Evolutionary conservation across 129 eudicot species (phyloP).

Genomic region (Tagetes patula): DNA sequence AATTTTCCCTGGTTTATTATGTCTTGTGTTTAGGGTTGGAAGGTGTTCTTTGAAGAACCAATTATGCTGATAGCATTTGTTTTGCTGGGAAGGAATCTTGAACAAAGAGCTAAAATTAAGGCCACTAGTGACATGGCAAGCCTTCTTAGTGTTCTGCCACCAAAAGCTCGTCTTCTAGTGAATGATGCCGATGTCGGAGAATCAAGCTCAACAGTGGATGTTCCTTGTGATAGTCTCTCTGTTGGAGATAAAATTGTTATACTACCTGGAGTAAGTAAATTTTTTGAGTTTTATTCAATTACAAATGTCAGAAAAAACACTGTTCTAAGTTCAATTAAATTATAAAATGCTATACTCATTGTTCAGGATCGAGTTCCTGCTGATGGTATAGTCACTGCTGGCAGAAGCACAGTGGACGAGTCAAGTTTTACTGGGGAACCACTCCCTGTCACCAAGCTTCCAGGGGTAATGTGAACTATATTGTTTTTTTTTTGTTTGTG

Average conservation of each 20-base stretch:
- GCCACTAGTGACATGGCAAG: constrained; percentile 99
- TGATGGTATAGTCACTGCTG: constrained; percentile 93
- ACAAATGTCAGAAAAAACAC: not conserved
- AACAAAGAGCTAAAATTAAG: constrained; percentile 95
- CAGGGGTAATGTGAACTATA: constrained; percentile 65
- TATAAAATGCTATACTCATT: constrained; percentile 26
- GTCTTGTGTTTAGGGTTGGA: constrained; percentile 76
- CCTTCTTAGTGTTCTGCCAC: constrained; percentile 82
- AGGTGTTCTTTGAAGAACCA: constrained; percentile 95
- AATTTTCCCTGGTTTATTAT: not conserved
- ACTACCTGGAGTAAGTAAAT: constrained; percentile 85
- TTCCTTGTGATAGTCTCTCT: constrained; percentile 79
- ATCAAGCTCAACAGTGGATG: constrained; percentile 74
- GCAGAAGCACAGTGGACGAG: constrained; percentile 97
- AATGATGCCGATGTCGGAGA: constrained; percentile 48
- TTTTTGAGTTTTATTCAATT: constrained; percentile 8
- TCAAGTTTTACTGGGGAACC: constrained; percentile 99
- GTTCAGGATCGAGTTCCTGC: constrained; percentile 96
- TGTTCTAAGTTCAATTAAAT: not conserved
- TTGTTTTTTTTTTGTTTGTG: constrained; percentile 4
- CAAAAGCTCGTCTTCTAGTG: constrained; percentile 93
- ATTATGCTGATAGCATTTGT: constrained; percentile 98
- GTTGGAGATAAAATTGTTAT: constrained; percentile 91
- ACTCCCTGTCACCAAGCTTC: constrained; percentile 90
- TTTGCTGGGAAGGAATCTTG: constrained; percentile 91